Evolutionary conservation across 2,329 filamentous ascomycete species (phyloP).

Genomic region (Didymellaceae sp.): DNA sequence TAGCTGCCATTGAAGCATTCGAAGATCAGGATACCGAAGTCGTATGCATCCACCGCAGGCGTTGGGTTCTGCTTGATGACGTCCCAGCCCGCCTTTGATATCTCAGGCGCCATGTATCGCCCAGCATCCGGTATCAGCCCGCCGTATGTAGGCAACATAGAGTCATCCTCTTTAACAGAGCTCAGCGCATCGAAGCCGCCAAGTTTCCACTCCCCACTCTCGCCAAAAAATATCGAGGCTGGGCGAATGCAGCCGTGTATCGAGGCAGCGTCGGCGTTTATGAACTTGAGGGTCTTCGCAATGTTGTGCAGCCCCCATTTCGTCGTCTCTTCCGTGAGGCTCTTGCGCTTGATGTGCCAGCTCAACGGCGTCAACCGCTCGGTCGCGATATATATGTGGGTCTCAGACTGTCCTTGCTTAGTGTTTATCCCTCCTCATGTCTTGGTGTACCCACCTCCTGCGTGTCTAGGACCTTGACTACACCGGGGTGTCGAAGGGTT

Average conservation of each 20-base stretch:
- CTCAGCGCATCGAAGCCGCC: constrained; percentile 93
- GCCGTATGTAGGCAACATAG: constrained; percentile 89
- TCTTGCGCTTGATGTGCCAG: constrained; percentile 90
- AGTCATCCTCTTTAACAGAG: constrained; percentile 94
- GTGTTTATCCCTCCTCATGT: constrained; percentile 1
- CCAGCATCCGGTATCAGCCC: constrained; percentile 84
- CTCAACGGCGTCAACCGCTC: constrained; percentile 85
- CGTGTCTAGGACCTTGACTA: constrained; percentile 92
- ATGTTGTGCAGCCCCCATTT: constrained; percentile 95
- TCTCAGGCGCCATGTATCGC: constrained; percentile 85
- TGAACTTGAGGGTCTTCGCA: constrained; percentile 93
- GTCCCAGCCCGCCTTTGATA: constrained; percentile 89
- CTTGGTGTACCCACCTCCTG: constrained; percentile 70
- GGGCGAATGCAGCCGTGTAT: constrained; percentile 88
- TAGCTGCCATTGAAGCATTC: constrained; percentile 93
- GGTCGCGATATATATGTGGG: constrained; percentile 94
- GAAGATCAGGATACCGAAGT: constrained; percentile 81
- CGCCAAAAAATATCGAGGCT: constrained; percentile 88
- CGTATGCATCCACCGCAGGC: constrained; percentile 84
- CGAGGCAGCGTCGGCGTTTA: constrained; percentile 90
- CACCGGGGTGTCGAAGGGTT: constrained; percentile 90
- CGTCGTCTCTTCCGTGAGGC: constrained; percentile 85
- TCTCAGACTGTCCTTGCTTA: constrained; percentile 71
- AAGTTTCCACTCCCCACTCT: constrained; percentile 97
- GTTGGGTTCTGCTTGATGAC: constrained; percentile 82